Evolutionary conservation across 2,329 filamentous ascomycete genomes (phyloP).

Genomic region (Elsinoe fawcettii): DNA sequence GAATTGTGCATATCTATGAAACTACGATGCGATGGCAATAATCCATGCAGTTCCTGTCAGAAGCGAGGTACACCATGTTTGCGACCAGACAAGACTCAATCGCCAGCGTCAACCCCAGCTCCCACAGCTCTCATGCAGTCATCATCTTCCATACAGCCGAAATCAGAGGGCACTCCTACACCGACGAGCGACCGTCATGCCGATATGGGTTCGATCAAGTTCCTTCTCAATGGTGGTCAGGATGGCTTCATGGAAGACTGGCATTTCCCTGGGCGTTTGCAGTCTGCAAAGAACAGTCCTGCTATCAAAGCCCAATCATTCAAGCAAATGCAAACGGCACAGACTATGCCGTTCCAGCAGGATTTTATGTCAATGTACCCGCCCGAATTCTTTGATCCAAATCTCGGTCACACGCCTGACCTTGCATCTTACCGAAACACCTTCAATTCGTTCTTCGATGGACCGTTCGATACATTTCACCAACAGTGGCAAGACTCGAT

Average conservation of each 20-base stretch:
- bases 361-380: slow-evolving; percentile 8
- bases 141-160: neutral
- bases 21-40: slow-evolving; percentile 13
- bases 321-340: neutral
- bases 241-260: slow-evolving; percentile 15
- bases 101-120: slow-evolving; percentile 1
- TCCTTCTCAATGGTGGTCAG: slow-evolving; percentile 12
- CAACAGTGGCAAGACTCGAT: slow-evolving; percentile 14
- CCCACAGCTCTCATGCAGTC: neutral
- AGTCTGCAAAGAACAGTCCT: slow-evolving; percentile 6
- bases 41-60: slow-evolving; percentile 11
- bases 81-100: slow-evolving; percentile 9
- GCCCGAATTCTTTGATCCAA: neutral
- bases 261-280: slow-evolving; percentile 13
- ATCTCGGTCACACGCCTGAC: neutral
- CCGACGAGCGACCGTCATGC: slow-evolving; percentile 7
- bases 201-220: slow-evolving; percentile 14
- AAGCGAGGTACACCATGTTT: slow-evolving; percentile 7
- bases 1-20: slow-evolving; percentile 15
- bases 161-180: slow-evolving; percentile 6
- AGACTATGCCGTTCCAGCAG: neutral
- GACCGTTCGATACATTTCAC: slow-evolving; percentile 12
- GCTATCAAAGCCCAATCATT: slow-evolving; percentile 9
- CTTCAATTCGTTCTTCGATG: slow-evolving; percentile 12
- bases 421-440: neutral